Conservation (phyloP, 768 basidiomycete genomes). For the Mycena amicta region DNA sequence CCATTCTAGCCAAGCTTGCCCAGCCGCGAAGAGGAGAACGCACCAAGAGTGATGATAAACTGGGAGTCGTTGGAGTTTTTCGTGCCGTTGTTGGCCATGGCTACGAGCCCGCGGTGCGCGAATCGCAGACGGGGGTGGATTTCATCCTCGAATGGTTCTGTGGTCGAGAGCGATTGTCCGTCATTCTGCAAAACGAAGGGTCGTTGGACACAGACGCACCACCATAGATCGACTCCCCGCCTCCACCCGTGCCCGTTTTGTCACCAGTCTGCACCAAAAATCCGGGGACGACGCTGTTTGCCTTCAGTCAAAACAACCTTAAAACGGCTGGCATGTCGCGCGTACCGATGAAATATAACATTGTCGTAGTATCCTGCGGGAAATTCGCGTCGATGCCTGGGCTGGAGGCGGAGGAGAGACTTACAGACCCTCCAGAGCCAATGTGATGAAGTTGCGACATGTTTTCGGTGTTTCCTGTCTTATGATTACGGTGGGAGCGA, state of each 20-base stretch:
- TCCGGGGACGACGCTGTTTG: conserved; percentile 78
- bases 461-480: conserved; percentile 93
- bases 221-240: conserved; percentile 95
- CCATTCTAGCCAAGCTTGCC: conserved; percentile 1
- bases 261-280: conserved; percentile 97
- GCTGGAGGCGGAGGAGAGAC: conserved; percentile 16
- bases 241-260: conserved; percentile 84
- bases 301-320: too few species aligned
- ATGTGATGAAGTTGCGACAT: conserved; percentile 86
- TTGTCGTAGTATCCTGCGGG: conserved; percentile 90
- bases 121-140: conserved; percentile 90
- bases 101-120: conserved; percentile 87
- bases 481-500: too few species aligned
- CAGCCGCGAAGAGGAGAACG: conserved; percentile 6
- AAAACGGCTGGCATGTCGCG: too few species aligned
- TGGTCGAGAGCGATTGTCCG: neutral
- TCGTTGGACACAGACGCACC: conserved; percentile 52
- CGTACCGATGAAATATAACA: conserved; percentile 88
- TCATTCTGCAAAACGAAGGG: neutral
- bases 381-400: conserved; percentile 12
- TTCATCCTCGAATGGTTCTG: conserved; percentile 94
- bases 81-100: conserved; percentile 88
- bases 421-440: conserved; percentile 85
- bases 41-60: conserved; percentile 93
- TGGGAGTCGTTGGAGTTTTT: conserved; percentile 93